Conservation (phyloP, 2,329 filamentous ascomycete genomes). For the Thermomyces lanuginosus region DNA sequence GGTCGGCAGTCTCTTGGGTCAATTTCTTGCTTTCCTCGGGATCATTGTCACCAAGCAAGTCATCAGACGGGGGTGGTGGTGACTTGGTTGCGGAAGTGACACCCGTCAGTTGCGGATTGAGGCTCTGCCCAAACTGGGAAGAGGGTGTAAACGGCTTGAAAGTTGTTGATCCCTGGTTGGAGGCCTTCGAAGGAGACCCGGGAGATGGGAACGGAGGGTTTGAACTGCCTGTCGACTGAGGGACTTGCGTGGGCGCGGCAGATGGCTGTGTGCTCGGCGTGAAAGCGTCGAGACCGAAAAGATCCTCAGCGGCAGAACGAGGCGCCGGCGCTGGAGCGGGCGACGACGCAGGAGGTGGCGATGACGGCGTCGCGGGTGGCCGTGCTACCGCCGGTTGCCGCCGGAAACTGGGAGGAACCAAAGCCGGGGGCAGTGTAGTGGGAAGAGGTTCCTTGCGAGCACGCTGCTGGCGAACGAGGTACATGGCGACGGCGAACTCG, state of each 20-base stretch:
- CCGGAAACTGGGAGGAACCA: slow-evolving; percentile 78
- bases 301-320: slow-evolving; percentile 77
- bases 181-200: slow-evolving; percentile 29
- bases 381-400: slow-evolving; percentile 29
- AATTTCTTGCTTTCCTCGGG: slow-evolving; percentile 76
- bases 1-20: slow-evolving; percentile 74
- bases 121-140: slow-evolving; percentile 74
- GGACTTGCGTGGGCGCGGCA: slow-evolving; percentile 41
- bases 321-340: slow-evolving; percentile 28
- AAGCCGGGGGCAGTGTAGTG: slow-evolving; percentile 56
- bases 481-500: slow-evolving; percentile 96
- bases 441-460: slow-evolving; percentile 58
- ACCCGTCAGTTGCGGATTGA: slow-evolving; percentile 63
- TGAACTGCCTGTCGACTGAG: slow-evolving; percentile 61
- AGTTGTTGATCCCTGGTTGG: slow-evolving; percentile 25
- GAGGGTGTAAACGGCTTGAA: slow-evolving; percentile 90
- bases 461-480: slow-evolving; percentile 79
- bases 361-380: slow-evolving; percentile 23
- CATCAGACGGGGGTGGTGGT: slow-evolving; percentile 48
- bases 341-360: slow-evolving; percentile 31
- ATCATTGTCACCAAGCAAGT: slow-evolving; percentile 80
- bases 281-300: slow-evolving; percentile 78
- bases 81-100: slow-evolving; percentile 29
- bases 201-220: slow-evolving; percentile 38
- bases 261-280: slow-evolving; percentile 33